phyloP scores from a whole-genome alignment of 495 filamentous ascomycete species.

The Rhypophila decipiens region DNA sequence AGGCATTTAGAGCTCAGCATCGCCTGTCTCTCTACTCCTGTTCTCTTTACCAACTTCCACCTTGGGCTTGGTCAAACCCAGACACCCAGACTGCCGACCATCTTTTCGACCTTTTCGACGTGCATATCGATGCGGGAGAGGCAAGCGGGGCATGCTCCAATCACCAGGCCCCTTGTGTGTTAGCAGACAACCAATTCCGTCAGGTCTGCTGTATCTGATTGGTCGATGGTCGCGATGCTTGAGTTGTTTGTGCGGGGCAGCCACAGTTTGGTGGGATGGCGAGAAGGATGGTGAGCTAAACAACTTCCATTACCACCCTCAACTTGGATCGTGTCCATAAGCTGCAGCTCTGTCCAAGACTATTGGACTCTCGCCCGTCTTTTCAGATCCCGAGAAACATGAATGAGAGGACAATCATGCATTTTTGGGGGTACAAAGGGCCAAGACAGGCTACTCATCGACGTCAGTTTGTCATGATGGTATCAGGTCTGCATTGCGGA shows the following conservation, averaged over 20 bases:
- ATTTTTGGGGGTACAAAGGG: too few relatives aligned
- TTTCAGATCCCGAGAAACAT: not conserved
- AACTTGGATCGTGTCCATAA: too few relatives aligned
- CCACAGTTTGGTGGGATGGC: slow-evolving; percentile 1
- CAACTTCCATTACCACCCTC: not conserved
- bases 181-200: not conserved
- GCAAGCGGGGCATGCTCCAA: not conserved
- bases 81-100: slow-evolving; percentile 6
- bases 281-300: not conserved
- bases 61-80: slow-evolving; percentile 2
- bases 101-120: too few relatives aligned
- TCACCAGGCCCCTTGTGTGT: not conserved
- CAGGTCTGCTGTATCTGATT: slow-evolving; percentile 7
- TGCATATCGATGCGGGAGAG: not conserved
- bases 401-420: too few relatives aligned
- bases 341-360: not conserved
- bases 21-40: too few relatives aligned
- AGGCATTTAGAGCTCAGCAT: too few relatives aligned
- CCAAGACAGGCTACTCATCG: too few relatives aligned
- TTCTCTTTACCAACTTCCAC: not conserved
- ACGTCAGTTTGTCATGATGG: too few relatives aligned
- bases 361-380: not conserved
- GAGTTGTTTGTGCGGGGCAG: slow-evolving; percentile 13
- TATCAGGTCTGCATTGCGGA: too few relatives aligned
- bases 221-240: not conserved